Evolutionary conservation across 108 stramenopile species (phyloP), one percentile per base, ranked within the genome.

Genomic region (Craspedostauros australis): DNA sequence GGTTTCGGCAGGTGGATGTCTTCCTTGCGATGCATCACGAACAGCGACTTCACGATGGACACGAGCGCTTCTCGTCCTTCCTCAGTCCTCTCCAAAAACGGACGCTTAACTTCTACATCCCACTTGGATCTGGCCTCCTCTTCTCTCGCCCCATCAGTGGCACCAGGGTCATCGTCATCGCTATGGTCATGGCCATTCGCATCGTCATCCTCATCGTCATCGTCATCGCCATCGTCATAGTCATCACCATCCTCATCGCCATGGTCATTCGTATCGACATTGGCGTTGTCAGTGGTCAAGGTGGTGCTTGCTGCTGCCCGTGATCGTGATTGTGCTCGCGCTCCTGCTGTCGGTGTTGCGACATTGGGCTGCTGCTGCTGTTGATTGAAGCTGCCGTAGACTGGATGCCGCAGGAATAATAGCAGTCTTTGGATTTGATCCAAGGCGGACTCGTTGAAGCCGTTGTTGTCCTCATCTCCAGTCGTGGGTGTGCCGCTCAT

Each of bases 401-500:
- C 25, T 12, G 58, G 56, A 42, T 71, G 70, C 1, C 76, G 50
- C 45, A 77, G 49, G 54, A 76, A 76, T 3, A 64, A 44, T 1
- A 75, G 60, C 3, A 79, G 36, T 14, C 73, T 31, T 53, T 79
- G 77, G 11, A 79, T 50, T 50, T 79, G 77, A 54, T 71, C 65
- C 27, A 79, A 44, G 2, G 70, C 59, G 31, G 29, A 21, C 16
- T 39, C 38, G 21, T 59, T 66, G 55, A 59, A 73, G 2, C 63
- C 57, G 22, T 11, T 14, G 28, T 55, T 46, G 41, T 80, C 79
- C 25, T 70, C 72, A 24, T 79, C 74, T 0, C 77, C 77, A 11
- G 71, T 72, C 7, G 80, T 79, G 0, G 88, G 88, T 15, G 88
- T 90, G 4, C 88, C 88, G 21, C 73, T 75, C 51, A 90, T 61